phyloP scores from a whole-genome alignment of 1,284 basidiomycete genomes.

The Sporisorium graminicola region DNA sequence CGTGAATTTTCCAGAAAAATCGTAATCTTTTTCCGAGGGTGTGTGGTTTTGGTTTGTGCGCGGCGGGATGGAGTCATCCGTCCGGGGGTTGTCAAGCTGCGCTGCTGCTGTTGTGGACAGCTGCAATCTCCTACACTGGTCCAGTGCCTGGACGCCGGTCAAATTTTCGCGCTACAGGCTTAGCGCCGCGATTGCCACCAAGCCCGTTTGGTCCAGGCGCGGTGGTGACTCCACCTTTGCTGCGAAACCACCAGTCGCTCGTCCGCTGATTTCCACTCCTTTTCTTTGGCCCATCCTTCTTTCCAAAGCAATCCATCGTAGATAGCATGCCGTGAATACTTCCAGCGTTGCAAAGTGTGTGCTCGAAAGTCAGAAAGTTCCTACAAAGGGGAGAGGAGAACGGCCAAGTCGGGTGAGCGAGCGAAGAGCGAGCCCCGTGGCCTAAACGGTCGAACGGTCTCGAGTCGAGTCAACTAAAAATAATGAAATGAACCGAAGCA shows the following conservation, averaged over 20 bases:
- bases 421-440: no score
- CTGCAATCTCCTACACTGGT: neutral
- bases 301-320: no score
- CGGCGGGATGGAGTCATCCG: slow-evolving; percentile 42
- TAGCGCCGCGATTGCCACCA: slow-evolving; percentile 36
- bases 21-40: slow-evolving; percentile 6
- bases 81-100: neutral
- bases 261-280: neutral
- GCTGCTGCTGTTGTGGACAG: slow-evolving; percentile 19
- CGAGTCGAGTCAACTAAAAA: neutral
- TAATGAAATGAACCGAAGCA: neutral
- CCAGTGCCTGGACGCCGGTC: slow-evolving; percentile 4
- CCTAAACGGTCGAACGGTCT: no score
- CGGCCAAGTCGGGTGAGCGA: no score
- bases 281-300: neutral
- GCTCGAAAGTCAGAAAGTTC: no score
- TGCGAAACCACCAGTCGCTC: neutral
- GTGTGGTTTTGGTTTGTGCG: neutral
- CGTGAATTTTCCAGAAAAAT: slow-evolving; percentile 1
- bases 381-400: no score
- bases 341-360: no score
- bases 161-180: neutral
- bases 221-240: slow-evolving; percentile 2
- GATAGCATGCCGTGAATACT: no score
- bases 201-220: slow-evolving; percentile 17